Conservation (phyloP, 192 early-diverging fungal species). For the Backusella mclennaniae region DNA sequence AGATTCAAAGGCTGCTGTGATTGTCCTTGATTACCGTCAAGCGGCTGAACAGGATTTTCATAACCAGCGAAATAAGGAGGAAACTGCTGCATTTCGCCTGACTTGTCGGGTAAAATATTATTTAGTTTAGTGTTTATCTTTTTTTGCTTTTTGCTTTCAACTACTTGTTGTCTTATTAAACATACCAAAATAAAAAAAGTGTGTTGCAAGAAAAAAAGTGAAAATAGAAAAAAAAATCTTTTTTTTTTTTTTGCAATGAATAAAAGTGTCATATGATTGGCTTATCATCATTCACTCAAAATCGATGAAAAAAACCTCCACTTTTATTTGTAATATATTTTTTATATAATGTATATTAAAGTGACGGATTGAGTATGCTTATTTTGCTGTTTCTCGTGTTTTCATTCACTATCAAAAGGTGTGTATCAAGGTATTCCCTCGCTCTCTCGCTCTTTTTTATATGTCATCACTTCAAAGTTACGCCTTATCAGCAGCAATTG, state of each 20-base stretch:
- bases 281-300: background rate
- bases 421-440: too few relatives aligned
- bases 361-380: background rate
- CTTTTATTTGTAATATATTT: background rate
- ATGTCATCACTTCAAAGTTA: background rate
- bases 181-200: conserved; percentile 5
- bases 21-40: background rate
- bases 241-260: background rate
- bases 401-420: background rate
- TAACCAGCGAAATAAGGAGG: conserved; percentile 12
- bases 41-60: conserved; percentile 6
- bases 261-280: background rate
- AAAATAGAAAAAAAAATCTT: background rate
- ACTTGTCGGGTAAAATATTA: background rate
- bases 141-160: background rate
- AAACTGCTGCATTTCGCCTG: background rate
- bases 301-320: background rate
- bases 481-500: background rate
- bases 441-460: background rate
- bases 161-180: background rate
- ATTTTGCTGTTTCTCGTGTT: too few relatives aligned
- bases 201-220: background rate
- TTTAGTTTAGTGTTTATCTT: background rate
- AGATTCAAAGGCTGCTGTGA: conserved; percentile 3
- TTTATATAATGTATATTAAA: too few relatives aligned